A percentile compares a stretch with the other conserved stretches of the same genome.
Conservation (phyloP, 352 stramenopile species). For the Aphanomyces invadans region DNA sequence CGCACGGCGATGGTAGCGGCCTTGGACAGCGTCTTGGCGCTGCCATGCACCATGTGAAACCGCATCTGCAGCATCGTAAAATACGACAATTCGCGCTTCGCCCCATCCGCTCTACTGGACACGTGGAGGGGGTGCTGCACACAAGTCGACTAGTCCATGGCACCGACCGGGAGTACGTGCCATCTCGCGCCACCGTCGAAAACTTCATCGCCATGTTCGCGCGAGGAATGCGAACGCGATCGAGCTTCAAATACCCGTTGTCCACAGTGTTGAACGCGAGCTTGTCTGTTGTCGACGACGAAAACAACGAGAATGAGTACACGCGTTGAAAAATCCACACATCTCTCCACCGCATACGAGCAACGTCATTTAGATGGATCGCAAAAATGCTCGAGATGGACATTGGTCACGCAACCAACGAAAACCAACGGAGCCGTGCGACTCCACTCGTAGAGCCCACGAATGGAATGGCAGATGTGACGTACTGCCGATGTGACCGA, state of each 20-base stretch:
- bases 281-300: conserved; percentile 29
- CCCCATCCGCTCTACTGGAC: background rate
- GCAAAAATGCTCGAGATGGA: too few relatives aligned
- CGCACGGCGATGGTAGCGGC: conserved; percentile 89
- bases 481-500: conserved; percentile 51
- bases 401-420: too few relatives aligned
- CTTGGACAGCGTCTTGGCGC: conserved; percentile 33
- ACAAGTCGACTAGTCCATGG: too few relatives aligned
- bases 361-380: too few relatives aligned
- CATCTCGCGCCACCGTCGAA: conserved; percentile 4
- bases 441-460: too few relatives aligned
- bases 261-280: conserved; percentile 68
- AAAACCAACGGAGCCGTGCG: too few relatives aligned
- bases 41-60: conserved; percentile 16
- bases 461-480: too few relatives aligned
- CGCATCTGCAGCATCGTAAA: conserved; percentile 24
- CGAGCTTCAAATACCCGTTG: conserved; percentile 71
- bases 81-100: conserved; percentile 20
- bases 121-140: too few relatives aligned
- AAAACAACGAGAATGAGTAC: background rate
- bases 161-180: conserved; percentile 7
- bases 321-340: background rate
- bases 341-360: too few relatives aligned
- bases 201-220: conserved; percentile 47
- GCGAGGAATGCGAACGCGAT: conserved; percentile 62